phyloP scores from a whole-genome alignment of 2,329 filamentous ascomycete species.

The Magnaporthiopsis rhizophila region DNA sequence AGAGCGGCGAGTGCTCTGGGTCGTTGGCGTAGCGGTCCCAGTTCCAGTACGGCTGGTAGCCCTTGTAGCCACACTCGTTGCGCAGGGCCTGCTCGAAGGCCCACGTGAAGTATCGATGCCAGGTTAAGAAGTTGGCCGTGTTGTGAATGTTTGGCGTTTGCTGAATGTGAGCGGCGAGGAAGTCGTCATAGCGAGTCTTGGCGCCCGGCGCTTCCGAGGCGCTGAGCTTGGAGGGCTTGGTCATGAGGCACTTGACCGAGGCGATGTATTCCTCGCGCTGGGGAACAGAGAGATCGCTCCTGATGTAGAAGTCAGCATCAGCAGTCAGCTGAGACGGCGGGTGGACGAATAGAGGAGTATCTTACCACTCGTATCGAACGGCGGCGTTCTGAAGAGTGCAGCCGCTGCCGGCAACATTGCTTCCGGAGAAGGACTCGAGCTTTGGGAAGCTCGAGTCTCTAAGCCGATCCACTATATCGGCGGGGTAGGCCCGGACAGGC shows the following conservation, averaged over 20 bases:
- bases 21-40: conserved; percentile 25
- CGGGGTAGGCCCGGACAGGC: conserved; percentile 13
- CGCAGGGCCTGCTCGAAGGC: conserved; percentile 25
- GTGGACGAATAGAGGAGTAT: background rate
- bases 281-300: conserved; percentile 18
- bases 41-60: conserved; percentile 29
- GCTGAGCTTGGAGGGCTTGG: conserved; percentile 15
- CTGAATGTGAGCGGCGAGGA: conserved; percentile 25
- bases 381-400: conserved; percentile 21
- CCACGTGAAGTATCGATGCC: conserved; percentile 23
- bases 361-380: conserved; percentile 20
- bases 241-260: conserved; percentile 21
- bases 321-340: background rate
- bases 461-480: conserved; percentile 22
- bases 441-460: conserved; percentile 19
- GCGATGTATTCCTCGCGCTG: conserved; percentile 19
- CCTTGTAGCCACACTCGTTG: conserved; percentile 27
- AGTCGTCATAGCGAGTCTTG: conserved; percentile 22
- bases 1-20: conserved; percentile 28
- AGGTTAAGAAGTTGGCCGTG: conserved; percentile 16
- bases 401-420: conserved; percentile 17
- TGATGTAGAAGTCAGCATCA: background rate
- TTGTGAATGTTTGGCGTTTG: conserved; percentile 22
- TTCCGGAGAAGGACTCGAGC: conserved; percentile 19
- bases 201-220: conserved; percentile 19